These are phyloP conservation scores for Helianthus tuberosus DNA, from an alignment of 129 eudicot genomes.

Conservation along the genomic window DNA sequence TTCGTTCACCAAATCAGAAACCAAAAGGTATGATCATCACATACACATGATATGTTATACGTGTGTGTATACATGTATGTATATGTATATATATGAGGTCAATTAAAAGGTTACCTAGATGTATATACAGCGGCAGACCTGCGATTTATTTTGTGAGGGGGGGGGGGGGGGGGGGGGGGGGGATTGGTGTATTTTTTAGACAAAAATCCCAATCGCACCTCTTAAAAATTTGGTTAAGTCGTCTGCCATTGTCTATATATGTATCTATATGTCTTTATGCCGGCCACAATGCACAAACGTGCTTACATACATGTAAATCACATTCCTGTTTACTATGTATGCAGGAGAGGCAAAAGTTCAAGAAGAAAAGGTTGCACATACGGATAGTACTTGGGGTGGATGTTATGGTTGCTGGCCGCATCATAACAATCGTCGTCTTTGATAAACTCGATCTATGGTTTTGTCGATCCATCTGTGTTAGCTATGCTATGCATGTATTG, in stretches of 20 bases:
- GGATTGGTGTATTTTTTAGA: too few species aligned
- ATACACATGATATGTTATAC: not conserved
- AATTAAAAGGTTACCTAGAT: too few species aligned
- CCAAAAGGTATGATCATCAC: constrained; percentile 11
- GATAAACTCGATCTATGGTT: not conserved
- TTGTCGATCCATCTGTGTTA: not conserved
- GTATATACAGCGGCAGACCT: too few species aligned
- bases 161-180: too few species aligned
- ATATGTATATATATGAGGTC: too few species aligned
- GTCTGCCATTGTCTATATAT: too few species aligned
- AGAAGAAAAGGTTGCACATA: not conserved
- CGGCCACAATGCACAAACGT: too few species aligned
- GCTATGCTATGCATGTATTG: not conserved
- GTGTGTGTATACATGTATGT: too few species aligned
- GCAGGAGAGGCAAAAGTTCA: not conserved
- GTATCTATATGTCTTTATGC: too few species aligned
- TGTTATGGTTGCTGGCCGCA: constrained; percentile 5
- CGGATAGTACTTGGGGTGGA: constrained; percentile 14
- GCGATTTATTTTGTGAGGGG: too few species aligned
- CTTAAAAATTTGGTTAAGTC: too few species aligned
- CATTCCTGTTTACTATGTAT: not conserved
- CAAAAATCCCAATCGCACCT: too few species aligned
- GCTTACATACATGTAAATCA: not conserved
- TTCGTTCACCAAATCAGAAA: not conserved
- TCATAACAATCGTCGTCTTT: not conserved